A percentile compares a stretch with the other conserved stretches of the same genome.
Conservation (phyloP, 768 basidiomycete genomes). For the Cystofilobasidium bisporidii region DNA sequence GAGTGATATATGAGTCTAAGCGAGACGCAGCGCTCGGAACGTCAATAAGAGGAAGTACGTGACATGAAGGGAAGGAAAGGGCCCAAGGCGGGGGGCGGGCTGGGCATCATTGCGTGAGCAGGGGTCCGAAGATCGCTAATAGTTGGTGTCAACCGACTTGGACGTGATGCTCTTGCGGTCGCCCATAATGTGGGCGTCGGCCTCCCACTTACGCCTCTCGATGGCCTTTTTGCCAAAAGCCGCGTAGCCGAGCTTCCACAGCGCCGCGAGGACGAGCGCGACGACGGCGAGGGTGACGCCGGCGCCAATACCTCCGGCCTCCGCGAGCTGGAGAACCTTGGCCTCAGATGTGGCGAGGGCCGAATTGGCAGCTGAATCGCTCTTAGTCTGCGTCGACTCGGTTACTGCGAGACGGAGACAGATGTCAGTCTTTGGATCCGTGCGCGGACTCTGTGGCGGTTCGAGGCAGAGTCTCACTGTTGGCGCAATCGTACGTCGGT, state of each 20-base stretch:
- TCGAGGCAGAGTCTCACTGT: no score
- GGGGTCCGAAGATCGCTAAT: no score
- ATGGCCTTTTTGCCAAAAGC: not conserved
- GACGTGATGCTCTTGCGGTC: not conserved
- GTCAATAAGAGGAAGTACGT: no score
- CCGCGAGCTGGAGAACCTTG: not conserved
- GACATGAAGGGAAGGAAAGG: no score
- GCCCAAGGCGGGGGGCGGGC: no score
- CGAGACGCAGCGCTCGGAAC: no score
- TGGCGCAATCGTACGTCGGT: not conserved
- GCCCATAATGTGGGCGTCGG: not conserved
- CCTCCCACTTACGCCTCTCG: not conserved
- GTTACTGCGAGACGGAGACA: not conserved
- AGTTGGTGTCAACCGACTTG: not conserved
- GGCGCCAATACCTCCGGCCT: not conserved
- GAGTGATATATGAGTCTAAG: no score
- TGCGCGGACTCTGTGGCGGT: no score
- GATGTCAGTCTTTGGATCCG: no score
- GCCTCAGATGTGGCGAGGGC: not conserved
- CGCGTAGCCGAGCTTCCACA: not conserved
- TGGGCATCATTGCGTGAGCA: no score
- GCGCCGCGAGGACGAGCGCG: not conserved
- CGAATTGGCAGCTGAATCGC: not conserved
- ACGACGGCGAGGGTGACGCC: conserved; percentile 3
- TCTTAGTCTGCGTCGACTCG: not conserved